Conservation (phyloP, 192 early-diverging fungal genomes). For the Backusella sp. region DNA sequence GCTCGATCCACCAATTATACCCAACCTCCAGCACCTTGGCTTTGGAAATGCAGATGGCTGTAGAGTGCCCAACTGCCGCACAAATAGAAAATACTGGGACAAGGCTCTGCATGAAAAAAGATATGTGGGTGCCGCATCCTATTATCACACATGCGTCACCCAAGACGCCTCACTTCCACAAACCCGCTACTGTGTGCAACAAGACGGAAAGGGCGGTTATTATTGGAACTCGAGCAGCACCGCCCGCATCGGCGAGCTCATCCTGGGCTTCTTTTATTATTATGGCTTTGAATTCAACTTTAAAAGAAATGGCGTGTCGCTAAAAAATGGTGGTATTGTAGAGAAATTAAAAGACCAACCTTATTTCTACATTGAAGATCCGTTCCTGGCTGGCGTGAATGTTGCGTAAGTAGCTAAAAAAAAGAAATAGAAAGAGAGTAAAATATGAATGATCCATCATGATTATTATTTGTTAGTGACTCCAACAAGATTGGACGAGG, state of each 20-base stretch:
- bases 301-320: neutral
- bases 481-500: neutral
- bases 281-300: constrained; percentile 4
- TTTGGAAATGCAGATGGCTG: neutral
- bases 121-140: neutral
- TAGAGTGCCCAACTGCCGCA: neutral
- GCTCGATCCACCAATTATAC: constrained; percentile 8
- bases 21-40: neutral
- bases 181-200: neutral
- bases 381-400: neutral
- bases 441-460: neutral
- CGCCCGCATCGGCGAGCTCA: neutral
- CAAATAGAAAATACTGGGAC: constrained; percentile 4
- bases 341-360: neutral
- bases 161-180: neutral
- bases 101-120: too few species aligned
- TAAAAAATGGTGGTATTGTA: neutral
- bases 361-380: neutral
- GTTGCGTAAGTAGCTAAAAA: neutral
- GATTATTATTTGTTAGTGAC: neutral
- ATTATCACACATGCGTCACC: neutral
- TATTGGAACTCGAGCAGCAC: neutral
- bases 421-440: neutral
- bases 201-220: neutral
- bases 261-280: constrained; percentile 9